Conservation (phyloP, 2,329 filamentous ascomycete genomes). For the Gaeumannomyces tritici region DNA sequence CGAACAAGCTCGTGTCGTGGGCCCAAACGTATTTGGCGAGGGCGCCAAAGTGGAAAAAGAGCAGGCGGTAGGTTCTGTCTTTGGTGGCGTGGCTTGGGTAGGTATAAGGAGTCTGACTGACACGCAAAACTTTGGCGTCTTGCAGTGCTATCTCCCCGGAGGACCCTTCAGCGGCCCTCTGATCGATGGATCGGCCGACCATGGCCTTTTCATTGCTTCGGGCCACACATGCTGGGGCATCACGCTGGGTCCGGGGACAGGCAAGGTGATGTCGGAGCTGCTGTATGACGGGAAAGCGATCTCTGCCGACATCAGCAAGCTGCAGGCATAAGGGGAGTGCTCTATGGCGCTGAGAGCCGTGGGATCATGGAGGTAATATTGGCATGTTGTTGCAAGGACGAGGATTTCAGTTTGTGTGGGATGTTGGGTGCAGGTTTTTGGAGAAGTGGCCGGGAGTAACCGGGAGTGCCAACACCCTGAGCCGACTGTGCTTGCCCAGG, state of each 20-base stretch:
- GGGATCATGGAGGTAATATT: too few relatives aligned
- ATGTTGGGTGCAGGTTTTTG: too few relatives aligned
- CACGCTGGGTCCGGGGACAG: slow-evolving; percentile 54
- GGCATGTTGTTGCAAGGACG: too few relatives aligned
- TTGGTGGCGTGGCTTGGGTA: not conserved
- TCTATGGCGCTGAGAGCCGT: too few relatives aligned
- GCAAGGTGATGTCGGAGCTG: slow-evolving; percentile 62
- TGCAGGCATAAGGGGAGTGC: slow-evolving; percentile 21
- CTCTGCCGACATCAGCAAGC: slow-evolving; percentile 54
- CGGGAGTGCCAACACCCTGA: too few relatives aligned
- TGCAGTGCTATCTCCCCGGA: slow-evolving; percentile 73
- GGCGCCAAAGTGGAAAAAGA: slow-evolving; percentile 50
- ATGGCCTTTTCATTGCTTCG: slow-evolving; percentile 59
- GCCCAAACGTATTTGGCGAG: slow-evolving; percentile 38
- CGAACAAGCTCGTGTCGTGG: slow-evolving; percentile 62
- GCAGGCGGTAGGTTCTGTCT: slow-evolving; percentile 46
- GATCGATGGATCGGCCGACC: slow-evolving; percentile 26
- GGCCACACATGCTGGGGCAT: slow-evolving; percentile 76
- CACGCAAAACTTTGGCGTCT: slow-evolving; percentile 24
- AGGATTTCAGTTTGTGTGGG: too few relatives aligned
- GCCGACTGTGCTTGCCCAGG: too few relatives aligned
- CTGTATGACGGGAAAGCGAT: slow-evolving; percentile 61
- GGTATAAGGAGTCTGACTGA: not conserved
- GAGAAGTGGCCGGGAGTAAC: too few relatives aligned
- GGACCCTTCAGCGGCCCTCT: slow-evolving; percentile 1